Evolutionary conservation across 768 basidiomycete species (phyloP).

Genomic region (Rhizopogon sp.): DNA sequence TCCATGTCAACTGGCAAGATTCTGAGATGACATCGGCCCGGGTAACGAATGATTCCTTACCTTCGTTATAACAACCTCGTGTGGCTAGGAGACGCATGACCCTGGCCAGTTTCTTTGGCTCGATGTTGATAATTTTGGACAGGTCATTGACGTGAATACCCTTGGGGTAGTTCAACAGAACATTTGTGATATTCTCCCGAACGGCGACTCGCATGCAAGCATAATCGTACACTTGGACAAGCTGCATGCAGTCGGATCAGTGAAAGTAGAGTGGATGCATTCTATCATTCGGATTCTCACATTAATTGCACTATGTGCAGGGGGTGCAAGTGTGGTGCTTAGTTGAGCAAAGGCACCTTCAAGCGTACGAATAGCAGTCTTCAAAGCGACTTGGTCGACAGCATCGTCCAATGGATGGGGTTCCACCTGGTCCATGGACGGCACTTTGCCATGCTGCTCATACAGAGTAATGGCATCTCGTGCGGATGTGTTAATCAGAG

Average conservation of each 20-base stretch:
- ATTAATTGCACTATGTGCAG: constrained; percentile 27
- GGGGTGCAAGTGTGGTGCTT: constrained; percentile 29
- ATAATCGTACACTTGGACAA: constrained; percentile 22
- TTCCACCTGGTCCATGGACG: constrained; percentile 29
- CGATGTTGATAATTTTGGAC: constrained; percentile 15
- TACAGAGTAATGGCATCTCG: constrained; percentile 30
- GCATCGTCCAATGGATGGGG: constrained; percentile 31
- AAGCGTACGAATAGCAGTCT: constrained; percentile 20
- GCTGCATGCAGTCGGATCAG: constrained; percentile 2
- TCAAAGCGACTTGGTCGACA: constrained; percentile 17
- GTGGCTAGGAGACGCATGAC: constrained; percentile 25
- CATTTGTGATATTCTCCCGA: constrained; percentile 23
- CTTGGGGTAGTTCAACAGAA: constrained; percentile 21
- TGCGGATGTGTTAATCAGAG: constrained; percentile 26
- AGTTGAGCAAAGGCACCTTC: constrained; percentile 34
- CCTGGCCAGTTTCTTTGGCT: constrained; percentile 24
- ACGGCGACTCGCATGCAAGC: constrained; percentile 25
- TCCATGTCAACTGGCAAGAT: constrained; percentile 20
- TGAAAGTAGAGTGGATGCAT: not conserved
- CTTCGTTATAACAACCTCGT: constrained; percentile 28
- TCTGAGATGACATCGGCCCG: not conserved
- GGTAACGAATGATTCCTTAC: constrained; percentile 5
- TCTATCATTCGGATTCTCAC: constrained; percentile 13
- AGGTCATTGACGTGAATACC: constrained; percentile 27
- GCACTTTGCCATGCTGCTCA: constrained; percentile 19